Percentiles rank a stretch among this genome's conserved stretches.
Conservation (phyloP, 2,329 filamentous ascomycete species). For the Ophioceras dolichostomum region DNA sequence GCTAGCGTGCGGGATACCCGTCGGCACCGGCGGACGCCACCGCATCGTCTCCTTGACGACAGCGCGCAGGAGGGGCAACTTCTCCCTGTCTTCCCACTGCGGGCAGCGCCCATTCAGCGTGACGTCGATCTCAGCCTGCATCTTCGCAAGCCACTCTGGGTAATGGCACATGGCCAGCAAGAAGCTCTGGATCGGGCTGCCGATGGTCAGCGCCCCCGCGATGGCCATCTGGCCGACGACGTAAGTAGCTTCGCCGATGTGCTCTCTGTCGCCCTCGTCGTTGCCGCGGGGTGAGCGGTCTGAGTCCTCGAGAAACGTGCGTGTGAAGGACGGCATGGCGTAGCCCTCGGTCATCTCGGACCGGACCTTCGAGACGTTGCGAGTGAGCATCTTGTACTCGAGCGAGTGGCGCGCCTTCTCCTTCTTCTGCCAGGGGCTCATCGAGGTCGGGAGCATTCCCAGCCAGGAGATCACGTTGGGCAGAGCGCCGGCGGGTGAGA, state of each 20-base stretch:
- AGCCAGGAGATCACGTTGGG: slow-evolving; percentile 27
- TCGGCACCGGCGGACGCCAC: slow-evolving; percentile 42
- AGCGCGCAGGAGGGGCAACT: slow-evolving; percentile 31
- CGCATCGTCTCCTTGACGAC: slow-evolving; percentile 38
- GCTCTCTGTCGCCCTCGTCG: slow-evolving; percentile 14
- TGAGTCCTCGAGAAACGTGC: slow-evolving; percentile 23
- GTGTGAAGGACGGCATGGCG: slow-evolving; percentile 26
- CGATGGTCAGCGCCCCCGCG: slow-evolving; percentile 29
- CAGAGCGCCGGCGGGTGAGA: slow-evolving; percentile 29
- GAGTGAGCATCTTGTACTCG: slow-evolving; percentile 23
- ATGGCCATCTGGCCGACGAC: slow-evolving; percentile 36
- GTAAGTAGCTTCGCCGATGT: slow-evolving; percentile 19
- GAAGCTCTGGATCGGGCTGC: slow-evolving; percentile 29
- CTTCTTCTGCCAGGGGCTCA: slow-evolving; percentile 32
- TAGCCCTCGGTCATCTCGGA: slow-evolving; percentile 16
- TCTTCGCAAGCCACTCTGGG: slow-evolving; percentile 14
- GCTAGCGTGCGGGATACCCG: slow-evolving; percentile 39
- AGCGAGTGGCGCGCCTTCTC: slow-evolving; percentile 25
- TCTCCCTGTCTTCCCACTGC: slow-evolving; percentile 30
- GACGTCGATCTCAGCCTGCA: slow-evolving; percentile 35
- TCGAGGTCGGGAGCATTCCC: slow-evolving; percentile 20
- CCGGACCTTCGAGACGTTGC: slow-evolving; percentile 23
- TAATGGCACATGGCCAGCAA: slow-evolving; percentile 21
- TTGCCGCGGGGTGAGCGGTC: slow-evolving; percentile 10
- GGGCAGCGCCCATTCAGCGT: slow-evolving; percentile 29